These are phyloP conservation scores for Cercospora brassicicola DNA, from an alignment of 2,329 filamentous ascomycete genomes.

Conservation along the genomic window DNA sequence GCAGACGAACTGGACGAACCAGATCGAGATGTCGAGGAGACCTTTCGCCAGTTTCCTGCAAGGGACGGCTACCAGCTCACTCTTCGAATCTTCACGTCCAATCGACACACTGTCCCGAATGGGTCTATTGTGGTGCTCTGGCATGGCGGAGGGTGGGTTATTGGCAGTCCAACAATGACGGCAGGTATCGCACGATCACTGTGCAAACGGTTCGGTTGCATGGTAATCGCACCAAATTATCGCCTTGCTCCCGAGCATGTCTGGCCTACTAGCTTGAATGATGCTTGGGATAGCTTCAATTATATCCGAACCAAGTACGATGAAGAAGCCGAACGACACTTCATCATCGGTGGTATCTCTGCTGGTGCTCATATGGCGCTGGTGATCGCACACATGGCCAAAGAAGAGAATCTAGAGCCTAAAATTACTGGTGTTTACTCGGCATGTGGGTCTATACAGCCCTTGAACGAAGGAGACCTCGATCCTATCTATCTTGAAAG, in stretches of 20 bases:
- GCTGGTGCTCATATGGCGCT: slow-evolving; percentile 46
- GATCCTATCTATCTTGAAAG: slow-evolving; percentile 41
- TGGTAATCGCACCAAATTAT: slow-evolving; percentile 34
- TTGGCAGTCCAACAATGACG: slow-evolving; percentile 21
- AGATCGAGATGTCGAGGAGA: slow-evolving; percentile 20
- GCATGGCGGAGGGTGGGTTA: slow-evolving; percentile 28
- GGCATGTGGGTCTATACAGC: slow-evolving; percentile 48
- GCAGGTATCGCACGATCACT: slow-evolving; percentile 19
- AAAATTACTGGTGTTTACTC: slow-evolving; percentile 38
- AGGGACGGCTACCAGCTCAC: slow-evolving; percentile 21
- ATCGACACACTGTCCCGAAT: neutral
- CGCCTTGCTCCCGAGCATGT: slow-evolving; percentile 48
- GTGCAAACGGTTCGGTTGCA: slow-evolving; percentile 15
- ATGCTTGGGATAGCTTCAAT: slow-evolving; percentile 48
- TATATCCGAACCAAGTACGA: slow-evolving; percentile 44
- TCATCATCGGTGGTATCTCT: slow-evolving; percentile 50
- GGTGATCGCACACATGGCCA: slow-evolving; percentile 43
- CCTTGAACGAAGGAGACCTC: slow-evolving; percentile 30
- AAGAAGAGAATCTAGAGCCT: slow-evolving; percentile 41
- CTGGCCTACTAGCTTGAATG: slow-evolving; percentile 47
- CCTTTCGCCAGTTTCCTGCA: neutral
- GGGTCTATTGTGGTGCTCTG: slow-evolving; percentile 31
- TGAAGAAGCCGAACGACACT: slow-evolving; percentile 44
- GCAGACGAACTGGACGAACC: slow-evolving; percentile 23
- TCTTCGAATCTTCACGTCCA: slow-evolving; percentile 16